Evolutionary conservation across 371 early-diverging fungal species (phyloP), one percentile per base, ranked within the genome.

Genomic region (Neoconidiobolus thromboides): DNA sequence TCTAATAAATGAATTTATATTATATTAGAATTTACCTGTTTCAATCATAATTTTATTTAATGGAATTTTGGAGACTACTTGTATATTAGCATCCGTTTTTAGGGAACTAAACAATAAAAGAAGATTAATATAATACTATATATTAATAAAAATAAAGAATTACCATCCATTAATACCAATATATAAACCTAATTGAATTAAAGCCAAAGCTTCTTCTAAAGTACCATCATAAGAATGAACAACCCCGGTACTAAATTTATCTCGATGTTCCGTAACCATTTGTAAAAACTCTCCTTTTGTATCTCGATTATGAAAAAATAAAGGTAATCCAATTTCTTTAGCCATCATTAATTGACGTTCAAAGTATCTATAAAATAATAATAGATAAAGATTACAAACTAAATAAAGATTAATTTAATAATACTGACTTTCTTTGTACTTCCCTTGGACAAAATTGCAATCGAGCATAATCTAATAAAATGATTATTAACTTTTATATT

Each of bases 91-190:
- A 51, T 84, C 79, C 0, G 89, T 91, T 68, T 91, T 95, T 42
- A 97, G 68, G 1, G 93, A 92, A 64, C 75, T 75, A 59, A 6
- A 58, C 9, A 50, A 9, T 39, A 37, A 42, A 7, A 37, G 7
- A 26, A 49, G 41, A 10, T n/a, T 12, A 44, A 7, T 15, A 36
- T 48, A 40, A 46, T 47, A 64, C 37, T 0, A 15, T 15, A 9
- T 48, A 9, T 14, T 5, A 12, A 43, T 26, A 7, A 48, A 58
- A 47, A 37, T 39, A 10, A 9, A 43, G 9, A 50, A 62, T 50
- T 66, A 74, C 75, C 96, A 95, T 6, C 99, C 99, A 68, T 98
- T 99, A 64, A 99, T 76, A 26, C 98, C 96, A 68, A 99, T 93
- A 68, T 83, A 92, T 41, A 94, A 71, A n/a, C 76, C 95, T 54